Evolutionary conservation across 140 eudicot species (phyloP).

Genomic region (Erigeron philadelphicus): DNA sequence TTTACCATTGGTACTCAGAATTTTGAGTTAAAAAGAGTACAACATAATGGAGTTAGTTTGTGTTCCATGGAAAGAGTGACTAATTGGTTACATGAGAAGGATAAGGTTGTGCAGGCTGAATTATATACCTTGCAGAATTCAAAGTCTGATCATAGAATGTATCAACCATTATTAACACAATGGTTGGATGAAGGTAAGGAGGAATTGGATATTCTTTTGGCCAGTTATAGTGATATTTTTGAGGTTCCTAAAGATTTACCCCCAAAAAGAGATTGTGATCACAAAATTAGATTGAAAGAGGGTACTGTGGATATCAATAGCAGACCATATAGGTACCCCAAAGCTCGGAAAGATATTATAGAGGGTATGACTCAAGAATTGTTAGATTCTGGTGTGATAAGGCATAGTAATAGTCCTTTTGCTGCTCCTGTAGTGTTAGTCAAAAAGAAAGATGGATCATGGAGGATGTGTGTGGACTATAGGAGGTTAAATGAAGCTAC

Average conservation of each 20-base stretch:
- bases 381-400: not conserved
- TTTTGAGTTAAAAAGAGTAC: not conserved
- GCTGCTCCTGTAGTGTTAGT: conserved; percentile 6
- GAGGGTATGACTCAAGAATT: not conserved
- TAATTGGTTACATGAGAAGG: no score
- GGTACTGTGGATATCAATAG: not conserved
- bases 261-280: not conserved
- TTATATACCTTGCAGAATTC: no score
- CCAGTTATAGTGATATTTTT: not conserved
- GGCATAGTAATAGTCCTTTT: not conserved
- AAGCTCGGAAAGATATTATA: not conserved
- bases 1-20: not conserved
- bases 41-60: no score
- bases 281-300: not conserved
- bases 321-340: conserved; percentile 11
- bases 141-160: no score
- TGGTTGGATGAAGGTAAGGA: no score
- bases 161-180: no score
- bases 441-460: not conserved
- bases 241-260: not conserved
- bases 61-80: no score
- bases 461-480: not conserved
- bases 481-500: not conserved
- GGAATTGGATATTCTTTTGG: not conserved
- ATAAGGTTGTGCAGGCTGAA: no score